Conservation (phyloP, 2,329 filamentous ascomycete genomes). For the Huntiella savannae region DNA sequence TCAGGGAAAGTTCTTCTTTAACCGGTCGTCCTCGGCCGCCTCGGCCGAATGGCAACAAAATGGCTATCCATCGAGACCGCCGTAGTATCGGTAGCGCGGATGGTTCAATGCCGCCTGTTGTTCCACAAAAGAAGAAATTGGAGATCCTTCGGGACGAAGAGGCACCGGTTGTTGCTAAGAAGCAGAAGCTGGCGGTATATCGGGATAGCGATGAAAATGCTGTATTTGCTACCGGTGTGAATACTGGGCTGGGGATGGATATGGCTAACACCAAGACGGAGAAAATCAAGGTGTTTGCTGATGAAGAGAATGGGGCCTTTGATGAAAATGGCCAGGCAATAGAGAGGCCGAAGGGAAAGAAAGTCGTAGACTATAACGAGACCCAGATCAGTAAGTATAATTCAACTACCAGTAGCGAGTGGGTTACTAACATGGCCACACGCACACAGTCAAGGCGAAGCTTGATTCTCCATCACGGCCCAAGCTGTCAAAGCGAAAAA, state of each 20-base stretch:
- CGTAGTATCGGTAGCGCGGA: not conserved
- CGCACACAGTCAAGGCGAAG: conserved; percentile 62
- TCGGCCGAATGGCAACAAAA: not conserved
- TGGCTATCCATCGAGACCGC: conserved; percentile 4
- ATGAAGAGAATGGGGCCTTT: not conserved
- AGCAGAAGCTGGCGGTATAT: conserved; percentile 10
- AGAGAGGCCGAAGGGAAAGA: conserved; percentile 39
- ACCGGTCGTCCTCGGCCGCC: not conserved
- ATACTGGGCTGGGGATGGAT: too few species aligned
- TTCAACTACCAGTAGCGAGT: not conserved
- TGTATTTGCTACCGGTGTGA: not conserved
- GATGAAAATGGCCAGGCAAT: conserved; percentile 14
- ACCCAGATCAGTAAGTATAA: conserved; percentile 66
- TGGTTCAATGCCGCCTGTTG: not conserved
- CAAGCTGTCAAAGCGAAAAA: conserved; percentile 62
- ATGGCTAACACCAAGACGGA: not conserved
- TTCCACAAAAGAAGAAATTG: conserved; percentile 11
- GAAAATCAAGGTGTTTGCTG: not conserved
- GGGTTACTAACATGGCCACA: not conserved
- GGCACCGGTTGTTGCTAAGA: conserved; percentile 8
- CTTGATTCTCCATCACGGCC: conserved; percentile 73
- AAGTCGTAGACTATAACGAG: conserved; percentile 70
- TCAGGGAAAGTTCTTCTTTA: not conserved
- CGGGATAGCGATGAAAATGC: conserved; percentile 7
- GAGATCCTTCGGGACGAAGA: conserved; percentile 10